phyloP scores from a whole-genome alignment of 129 eudicot species.

The Silybum marianum region DNA sequence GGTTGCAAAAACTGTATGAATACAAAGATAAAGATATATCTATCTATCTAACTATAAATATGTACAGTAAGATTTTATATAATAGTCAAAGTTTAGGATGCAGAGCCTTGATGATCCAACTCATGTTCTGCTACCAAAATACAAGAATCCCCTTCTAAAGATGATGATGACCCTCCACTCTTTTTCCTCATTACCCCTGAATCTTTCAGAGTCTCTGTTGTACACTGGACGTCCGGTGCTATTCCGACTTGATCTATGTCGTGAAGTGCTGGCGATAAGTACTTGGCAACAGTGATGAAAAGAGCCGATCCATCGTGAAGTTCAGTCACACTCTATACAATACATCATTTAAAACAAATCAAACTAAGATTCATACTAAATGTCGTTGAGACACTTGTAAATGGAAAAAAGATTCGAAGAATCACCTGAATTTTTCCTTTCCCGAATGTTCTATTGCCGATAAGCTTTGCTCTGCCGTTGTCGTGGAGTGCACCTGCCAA shows the following conservation, averaged over 20 bases:
- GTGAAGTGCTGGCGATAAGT: conserved; percentile 87
- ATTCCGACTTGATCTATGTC: conserved; percentile 92
- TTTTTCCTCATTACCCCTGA: conserved; percentile 43
- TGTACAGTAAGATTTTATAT: conserved; percentile 13
- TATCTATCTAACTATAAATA: neutral
- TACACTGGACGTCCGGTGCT: conserved; percentile 86
- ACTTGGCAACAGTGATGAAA: conserved; percentile 90
- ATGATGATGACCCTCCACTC: conserved; percentile 41
- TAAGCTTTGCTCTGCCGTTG: conserved; percentile 87
- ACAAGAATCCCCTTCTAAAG: conserved; percentile 90
- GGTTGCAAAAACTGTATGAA: conserved; percentile 26
- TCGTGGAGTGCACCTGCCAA: conserved; percentile 97
- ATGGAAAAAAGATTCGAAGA: neutral
- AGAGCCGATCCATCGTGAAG: conserved; percentile 91
- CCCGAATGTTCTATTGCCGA: conserved; percentile 86
- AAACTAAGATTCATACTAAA: neutral
- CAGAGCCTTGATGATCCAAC: conserved; percentile 83
- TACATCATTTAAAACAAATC: neutral
- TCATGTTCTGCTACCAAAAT: conserved; percentile 94
- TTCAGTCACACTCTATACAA: conserved; percentile 85
- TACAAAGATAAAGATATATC: neutral
- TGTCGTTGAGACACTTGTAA: neutral
- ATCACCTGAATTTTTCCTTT: conserved; percentile 94
- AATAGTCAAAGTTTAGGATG: conserved; percentile 50
- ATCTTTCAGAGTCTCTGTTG: conserved; percentile 68